These are phyloP conservation scores for Trapa incisa DNA, from an alignment of 345 rosid species.

Conservation along the genomic window DNA sequence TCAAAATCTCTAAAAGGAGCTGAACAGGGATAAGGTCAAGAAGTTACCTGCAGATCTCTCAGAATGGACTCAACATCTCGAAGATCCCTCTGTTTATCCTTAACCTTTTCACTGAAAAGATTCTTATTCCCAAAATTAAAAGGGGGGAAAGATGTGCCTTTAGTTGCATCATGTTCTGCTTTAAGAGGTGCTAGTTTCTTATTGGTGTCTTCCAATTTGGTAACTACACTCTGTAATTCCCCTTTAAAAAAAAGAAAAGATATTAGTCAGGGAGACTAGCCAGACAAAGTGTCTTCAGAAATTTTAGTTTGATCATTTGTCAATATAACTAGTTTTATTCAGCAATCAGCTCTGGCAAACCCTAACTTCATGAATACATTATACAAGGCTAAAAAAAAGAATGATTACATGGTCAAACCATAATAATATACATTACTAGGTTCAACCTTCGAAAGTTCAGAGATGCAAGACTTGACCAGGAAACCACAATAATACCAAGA, in stretches of 20 bases:
- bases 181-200: conserved; percentile 54
- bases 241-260: conserved; percentile 24
- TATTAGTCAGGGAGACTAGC: conserved; percentile 2
- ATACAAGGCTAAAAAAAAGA: too few species aligned
- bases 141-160: conserved; percentile 65
- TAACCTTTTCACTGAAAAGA: conserved; percentile 41
- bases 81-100: conserved; percentile 60
- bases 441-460: not conserved
- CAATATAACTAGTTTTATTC: not conserved
- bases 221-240: conserved; percentile 53
- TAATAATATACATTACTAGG: not conserved
- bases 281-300: conserved; percentile 5
- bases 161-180: conserved; percentile 74
- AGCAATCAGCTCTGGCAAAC: too few species aligned
- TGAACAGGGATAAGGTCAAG: conserved; percentile 8
- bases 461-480: not conserved
- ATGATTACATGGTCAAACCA: too few species aligned
- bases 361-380: too few species aligned
- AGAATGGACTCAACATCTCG: conserved; percentile 64
- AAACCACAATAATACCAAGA: not conserved
- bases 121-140: conserved; percentile 53
- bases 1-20: conserved; percentile 7
- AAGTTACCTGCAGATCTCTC: conserved; percentile 53
- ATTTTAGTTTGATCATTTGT: not conserved
- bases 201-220: conserved; percentile 56